phyloP scores from a whole-genome alignment of 768 basidiomycete genomes.

The Leucosporidium creatinivorum region DNA sequence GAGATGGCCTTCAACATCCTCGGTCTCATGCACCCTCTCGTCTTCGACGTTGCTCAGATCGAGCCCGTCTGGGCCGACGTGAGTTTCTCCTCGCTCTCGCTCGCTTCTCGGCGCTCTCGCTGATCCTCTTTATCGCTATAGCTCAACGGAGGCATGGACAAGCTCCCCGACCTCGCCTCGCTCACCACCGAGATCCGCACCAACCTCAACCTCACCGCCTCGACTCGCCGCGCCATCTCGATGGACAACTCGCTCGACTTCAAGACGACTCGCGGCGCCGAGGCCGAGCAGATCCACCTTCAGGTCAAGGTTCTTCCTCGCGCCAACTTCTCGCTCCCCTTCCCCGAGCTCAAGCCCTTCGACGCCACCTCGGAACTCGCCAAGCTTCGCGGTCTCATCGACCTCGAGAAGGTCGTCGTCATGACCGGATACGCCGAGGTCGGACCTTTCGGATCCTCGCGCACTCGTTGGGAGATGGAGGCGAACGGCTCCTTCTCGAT shows the following conservation, averaged over 20 bases:
- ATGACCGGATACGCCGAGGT: conserved; percentile 96
- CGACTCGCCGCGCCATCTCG: conserved; percentile 84
- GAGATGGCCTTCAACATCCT: conserved; percentile 99
- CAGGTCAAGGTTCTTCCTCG: conserved; percentile 88
- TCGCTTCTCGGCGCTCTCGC: neutral
- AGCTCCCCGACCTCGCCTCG: conserved; percentile 86
- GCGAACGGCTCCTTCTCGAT: conserved; percentile 94
- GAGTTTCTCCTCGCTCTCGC: neutral
- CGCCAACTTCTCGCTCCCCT: conserved; percentile 95
- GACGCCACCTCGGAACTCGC: conserved; percentile 60
- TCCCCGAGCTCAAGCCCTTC: conserved; percentile 67
- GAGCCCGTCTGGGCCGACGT: conserved; percentile 93
- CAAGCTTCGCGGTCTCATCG: conserved; percentile 77
- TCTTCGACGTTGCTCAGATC: conserved; percentile 98
- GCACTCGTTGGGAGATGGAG: conserved; percentile 99
- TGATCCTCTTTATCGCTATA: conserved; percentile 39
- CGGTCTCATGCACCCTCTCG: conserved; percentile 95
- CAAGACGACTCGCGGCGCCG: conserved; percentile 78
- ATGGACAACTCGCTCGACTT: conserved; percentile 94
- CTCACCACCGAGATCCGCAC: conserved; percentile 79
- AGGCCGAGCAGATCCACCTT: conserved; percentile 86
- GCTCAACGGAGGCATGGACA: conserved; percentile 96
- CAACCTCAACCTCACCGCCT: conserved; percentile 73
- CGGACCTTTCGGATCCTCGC: conserved; percentile 94
- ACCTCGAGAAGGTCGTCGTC: conserved; percentile 91